Evolutionary conservation across 2,329 filamentous ascomycete species (phyloP).

Genomic region (Aspergillus sp.): DNA sequence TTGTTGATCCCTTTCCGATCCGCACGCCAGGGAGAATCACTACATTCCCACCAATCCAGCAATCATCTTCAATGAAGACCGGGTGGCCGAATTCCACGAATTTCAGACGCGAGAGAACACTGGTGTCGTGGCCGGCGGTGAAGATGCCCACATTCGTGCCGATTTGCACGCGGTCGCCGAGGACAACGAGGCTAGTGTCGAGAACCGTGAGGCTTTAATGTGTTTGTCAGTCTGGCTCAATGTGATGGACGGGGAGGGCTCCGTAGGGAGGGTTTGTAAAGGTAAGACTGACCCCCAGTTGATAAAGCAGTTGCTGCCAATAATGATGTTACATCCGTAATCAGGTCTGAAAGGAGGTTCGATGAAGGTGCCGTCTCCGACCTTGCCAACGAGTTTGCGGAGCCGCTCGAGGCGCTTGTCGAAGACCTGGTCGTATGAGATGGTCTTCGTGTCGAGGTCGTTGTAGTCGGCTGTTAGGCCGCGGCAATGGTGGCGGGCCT

Average conservation of each 20-base stretch:
- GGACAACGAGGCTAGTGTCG: constrained; percentile 54
- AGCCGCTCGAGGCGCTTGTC: constrained; percentile 27
- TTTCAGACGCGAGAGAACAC: constrained; percentile 48
- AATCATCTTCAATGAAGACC: constrained; percentile 50
- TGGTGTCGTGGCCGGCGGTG: constrained; percentile 54
- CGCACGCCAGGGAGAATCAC: constrained; percentile 44
- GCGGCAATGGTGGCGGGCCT: constrained; percentile 30
- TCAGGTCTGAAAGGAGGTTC: constrained; percentile 33
- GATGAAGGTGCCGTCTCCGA: constrained; percentile 30
- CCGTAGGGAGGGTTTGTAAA: not conserved
- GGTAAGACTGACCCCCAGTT: constrained; percentile 30
- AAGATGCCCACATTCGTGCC: constrained; percentile 55
- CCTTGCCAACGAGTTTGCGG: constrained; percentile 27
- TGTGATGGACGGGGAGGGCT: too few relatives aligned
- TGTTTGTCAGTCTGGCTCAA: not conserved
- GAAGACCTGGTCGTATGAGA: constrained; percentile 28
- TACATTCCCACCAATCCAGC: constrained; percentile 52
- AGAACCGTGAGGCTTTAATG: constrained; percentile 53
- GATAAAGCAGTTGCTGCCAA: constrained; percentile 31
- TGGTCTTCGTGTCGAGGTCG: constrained; percentile 23
- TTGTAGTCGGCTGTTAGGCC: constrained; percentile 29
- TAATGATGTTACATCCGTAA: constrained; percentile 32
- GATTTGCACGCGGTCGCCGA: constrained; percentile 55
- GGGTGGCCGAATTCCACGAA: constrained; percentile 52
- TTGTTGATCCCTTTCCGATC: constrained; percentile 43